Conservation (phyloP, 2,329 filamentous ascomycete genomes). For the Pseudocercospora crystallina region DNA sequence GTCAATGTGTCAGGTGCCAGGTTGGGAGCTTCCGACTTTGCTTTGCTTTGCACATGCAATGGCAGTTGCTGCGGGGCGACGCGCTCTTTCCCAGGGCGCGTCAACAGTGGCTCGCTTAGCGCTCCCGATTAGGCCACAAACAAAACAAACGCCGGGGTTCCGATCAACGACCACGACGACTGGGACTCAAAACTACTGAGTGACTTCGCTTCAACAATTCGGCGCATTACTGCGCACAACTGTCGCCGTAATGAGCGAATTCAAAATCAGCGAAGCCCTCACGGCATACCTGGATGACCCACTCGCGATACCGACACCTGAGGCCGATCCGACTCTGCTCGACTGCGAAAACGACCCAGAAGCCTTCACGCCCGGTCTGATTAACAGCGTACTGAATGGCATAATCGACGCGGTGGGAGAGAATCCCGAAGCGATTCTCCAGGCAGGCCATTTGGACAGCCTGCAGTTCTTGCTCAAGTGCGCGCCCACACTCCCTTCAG, state of each 20-base stretch:
- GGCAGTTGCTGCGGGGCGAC: too few species aligned
- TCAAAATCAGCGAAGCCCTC: conserved; percentile 94
- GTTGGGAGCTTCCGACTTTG: neutral
- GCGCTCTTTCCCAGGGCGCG: too few species aligned
- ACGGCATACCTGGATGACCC: conserved; percentile 97
- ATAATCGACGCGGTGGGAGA: conserved; percentile 92
- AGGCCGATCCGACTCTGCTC: conserved; percentile 77
- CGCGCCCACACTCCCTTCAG: conserved; percentile 57
- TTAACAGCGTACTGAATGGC: conserved; percentile 84
- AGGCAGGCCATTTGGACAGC: conserved; percentile 80
- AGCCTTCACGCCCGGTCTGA: conserved; percentile 70
- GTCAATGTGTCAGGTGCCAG: neutral
- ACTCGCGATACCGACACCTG: conserved; percentile 74
- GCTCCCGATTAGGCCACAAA: neutral
- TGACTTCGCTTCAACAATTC: neutral
- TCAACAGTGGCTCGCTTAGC: too few species aligned
- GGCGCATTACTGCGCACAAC: conserved; percentile 5
- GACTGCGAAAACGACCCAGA: conserved; percentile 94
- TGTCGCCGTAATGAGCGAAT: conserved; percentile 66
- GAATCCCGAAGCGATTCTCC: conserved; percentile 82
- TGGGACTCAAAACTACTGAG: neutral
- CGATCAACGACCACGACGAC: conserved; percentile 1
- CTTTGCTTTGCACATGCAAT: too few species aligned
- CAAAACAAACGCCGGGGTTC: neutral
- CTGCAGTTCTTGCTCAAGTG: conserved; percentile 96